A percentile compares a stretch with the other conserved stretches of the same genome.
Conservation (phyloP, 23 red algal genomes). For the Gracilaria gracilis region DNA sequence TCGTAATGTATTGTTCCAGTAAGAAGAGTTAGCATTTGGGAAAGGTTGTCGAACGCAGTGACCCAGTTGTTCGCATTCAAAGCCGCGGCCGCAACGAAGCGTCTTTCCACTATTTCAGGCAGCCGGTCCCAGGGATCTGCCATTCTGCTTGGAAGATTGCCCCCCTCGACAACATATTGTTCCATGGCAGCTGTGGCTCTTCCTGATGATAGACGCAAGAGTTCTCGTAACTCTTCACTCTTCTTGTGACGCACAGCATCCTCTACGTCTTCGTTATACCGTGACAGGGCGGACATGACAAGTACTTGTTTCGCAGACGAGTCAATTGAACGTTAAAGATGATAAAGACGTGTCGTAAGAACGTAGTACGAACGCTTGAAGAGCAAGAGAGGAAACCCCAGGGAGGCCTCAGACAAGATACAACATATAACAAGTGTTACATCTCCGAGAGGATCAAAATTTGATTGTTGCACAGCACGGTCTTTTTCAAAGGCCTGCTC, state of each 20-base stretch:
- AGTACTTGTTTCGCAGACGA: neutral
- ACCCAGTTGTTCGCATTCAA: conserved; percentile 64
- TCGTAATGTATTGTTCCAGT: conserved; percentile 39
- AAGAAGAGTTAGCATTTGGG: conserved; percentile 33
- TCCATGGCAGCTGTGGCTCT: conserved; percentile 46
- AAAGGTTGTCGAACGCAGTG: conserved; percentile 37
- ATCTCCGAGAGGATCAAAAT: too few species aligned
- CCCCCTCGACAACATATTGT: conserved; percentile 55
- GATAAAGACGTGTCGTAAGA: neutral
- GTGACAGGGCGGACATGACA: conserved; percentile 24
- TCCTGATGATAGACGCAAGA: conserved; percentile 39
- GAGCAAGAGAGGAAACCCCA: too few species aligned
- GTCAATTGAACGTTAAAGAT: neutral
- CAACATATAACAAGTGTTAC: too few species aligned
- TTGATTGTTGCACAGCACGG: too few species aligned
- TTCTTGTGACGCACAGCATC: conserved; percentile 43
- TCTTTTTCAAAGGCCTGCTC: too few species aligned
- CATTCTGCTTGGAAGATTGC: conserved; percentile 31
- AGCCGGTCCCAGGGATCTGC: conserved; percentile 47
- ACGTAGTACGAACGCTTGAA: too few species aligned
- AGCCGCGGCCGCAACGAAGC: conserved; percentile 57
- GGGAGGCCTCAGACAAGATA: too few species aligned
- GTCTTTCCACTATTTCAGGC: conserved; percentile 64
- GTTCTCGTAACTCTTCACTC: conserved; percentile 35
- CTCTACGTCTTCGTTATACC: conserved; percentile 51